These are phyloP conservation scores for Emmonsiellopsis sp. DNA, from an alignment of 2,329 filamentous ascomycete species.

Conservation along the genomic window DNA sequence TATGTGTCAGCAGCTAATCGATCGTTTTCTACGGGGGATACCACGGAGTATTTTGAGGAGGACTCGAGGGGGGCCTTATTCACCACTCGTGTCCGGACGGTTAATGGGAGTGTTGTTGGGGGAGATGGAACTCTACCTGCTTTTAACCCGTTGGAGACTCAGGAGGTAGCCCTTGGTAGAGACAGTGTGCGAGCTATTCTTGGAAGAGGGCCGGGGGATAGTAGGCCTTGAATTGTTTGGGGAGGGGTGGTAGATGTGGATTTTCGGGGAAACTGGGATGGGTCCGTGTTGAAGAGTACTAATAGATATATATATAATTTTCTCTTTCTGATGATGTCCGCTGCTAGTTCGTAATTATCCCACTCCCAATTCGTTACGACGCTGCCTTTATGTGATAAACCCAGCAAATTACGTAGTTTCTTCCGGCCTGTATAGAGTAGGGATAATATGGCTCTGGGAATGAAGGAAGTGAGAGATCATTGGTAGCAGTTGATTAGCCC, in stretches of 20 bases:
- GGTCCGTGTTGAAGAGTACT: too few relatives aligned
- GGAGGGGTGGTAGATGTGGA: too few relatives aligned
- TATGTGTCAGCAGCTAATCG: slow-evolving; percentile 16
- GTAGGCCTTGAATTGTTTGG: background rate
- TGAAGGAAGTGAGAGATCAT: too few relatives aligned
- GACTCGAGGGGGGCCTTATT: slow-evolving; percentile 15
- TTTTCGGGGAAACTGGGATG: too few relatives aligned
- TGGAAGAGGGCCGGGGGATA: slow-evolving; percentile 27
- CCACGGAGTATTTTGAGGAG: slow-evolving; percentile 19
- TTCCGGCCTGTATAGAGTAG: too few relatives aligned
- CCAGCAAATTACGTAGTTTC: too few relatives aligned
- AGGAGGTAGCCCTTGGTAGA: slow-evolving; percentile 7
- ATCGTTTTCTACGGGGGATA: slow-evolving; percentile 22
- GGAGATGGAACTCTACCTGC: slow-evolving; percentile 5
- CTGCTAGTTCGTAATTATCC: background rate
- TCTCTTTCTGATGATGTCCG: too few relatives aligned
- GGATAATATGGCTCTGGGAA: too few relatives aligned
- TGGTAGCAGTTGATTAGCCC: too few relatives aligned
- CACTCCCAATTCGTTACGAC: background rate
- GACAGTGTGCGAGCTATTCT: slow-evolving; percentile 25
- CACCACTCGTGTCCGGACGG: slow-evolving; percentile 16
- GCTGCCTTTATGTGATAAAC: too few relatives aligned
- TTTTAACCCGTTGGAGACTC: slow-evolving; percentile 2
- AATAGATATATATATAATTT: too few relatives aligned
- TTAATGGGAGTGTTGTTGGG: slow-evolving; percentile 20